phyloP scores from a whole-genome alignment of 495 filamentous ascomycete genomes.

The Lasiosphaeris hirsuta region DNA sequence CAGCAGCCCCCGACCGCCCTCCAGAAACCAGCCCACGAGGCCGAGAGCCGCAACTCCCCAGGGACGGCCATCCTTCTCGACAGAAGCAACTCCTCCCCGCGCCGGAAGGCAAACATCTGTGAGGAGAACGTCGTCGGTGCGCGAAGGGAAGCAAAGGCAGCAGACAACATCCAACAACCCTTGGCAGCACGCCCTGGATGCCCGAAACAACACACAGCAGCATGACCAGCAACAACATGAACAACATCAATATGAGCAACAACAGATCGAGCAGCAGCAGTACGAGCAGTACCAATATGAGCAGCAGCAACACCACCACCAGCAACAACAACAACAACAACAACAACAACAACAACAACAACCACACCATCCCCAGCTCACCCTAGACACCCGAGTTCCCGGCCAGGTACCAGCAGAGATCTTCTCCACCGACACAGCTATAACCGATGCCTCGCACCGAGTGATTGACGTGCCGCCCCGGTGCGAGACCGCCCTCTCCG shows the following conservation, averaged over 20 bases:
- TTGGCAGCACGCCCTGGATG: constrained; percentile 32
- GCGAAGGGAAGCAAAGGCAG: constrained; percentile 33
- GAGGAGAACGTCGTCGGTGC: constrained; percentile 30
- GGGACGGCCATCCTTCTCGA: constrained; percentile 30
- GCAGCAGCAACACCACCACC: constrained; percentile 12
- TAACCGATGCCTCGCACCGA: too few species aligned
- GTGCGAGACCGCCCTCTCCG: constrained; percentile 49
- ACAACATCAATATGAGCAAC: constrained; percentile 4
- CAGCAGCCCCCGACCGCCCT: constrained; percentile 28
- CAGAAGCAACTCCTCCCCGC: constrained; percentile 31
- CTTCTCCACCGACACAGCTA: constrained; percentile 21
- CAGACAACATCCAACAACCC: constrained; percentile 27
- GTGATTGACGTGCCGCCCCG: constrained; percentile 36
- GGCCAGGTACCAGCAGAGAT: constrained; percentile 25
- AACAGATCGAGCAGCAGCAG: not conserved
- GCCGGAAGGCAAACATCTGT: constrained; percentile 35
- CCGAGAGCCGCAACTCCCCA: constrained; percentile 38
- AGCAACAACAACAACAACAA: constrained; percentile 8
- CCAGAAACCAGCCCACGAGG: constrained; percentile 36
- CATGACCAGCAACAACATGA: constrained; percentile 2
- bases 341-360: constrained; percentile 12
- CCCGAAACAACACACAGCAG: constrained; percentile 11
- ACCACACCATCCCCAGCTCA: constrained; percentile 13
- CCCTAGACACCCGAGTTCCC: constrained; percentile 19
- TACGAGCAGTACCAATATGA: constrained; percentile 12